Conservation (phyloP, 2,329 filamentous ascomycete species). For the Sporothrix dimorphospora region DNA sequence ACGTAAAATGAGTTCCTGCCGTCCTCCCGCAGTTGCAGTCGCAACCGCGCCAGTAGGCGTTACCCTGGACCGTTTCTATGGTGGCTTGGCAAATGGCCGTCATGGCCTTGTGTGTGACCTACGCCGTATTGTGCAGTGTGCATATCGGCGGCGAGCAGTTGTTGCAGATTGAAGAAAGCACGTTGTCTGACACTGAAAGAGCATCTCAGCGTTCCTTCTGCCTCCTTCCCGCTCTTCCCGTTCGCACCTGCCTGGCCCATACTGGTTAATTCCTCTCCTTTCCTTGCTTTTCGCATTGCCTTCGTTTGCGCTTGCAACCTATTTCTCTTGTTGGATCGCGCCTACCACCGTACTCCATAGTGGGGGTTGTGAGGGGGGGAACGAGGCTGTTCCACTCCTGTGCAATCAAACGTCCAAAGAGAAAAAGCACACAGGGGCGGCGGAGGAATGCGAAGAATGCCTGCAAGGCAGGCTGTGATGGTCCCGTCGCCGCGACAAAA, state of each 20-base stretch:
- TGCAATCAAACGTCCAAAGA: conserved; percentile 17
- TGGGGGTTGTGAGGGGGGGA: conserved; percentile 4
- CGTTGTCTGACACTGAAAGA: background rate
- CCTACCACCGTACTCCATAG: conserved; percentile 1
- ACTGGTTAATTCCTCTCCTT: background rate
- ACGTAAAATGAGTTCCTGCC: conserved; percentile 22
- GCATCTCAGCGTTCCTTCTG: background rate
- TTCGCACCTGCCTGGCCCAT: background rate
- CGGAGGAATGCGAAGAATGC: conserved; percentile 19
- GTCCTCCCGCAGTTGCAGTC: conserved; percentile 10
- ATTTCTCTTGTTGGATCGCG: conserved; percentile 11
- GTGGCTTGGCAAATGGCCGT: conserved; percentile 12
- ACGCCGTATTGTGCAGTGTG: background rate
- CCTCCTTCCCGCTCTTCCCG: background rate
- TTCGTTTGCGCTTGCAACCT: background rate
- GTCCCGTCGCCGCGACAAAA: conserved; percentile 3
- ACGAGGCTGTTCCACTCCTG: conserved; percentile 22
- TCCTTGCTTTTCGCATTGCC: background rate
- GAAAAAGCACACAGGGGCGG: conserved; percentile 11
- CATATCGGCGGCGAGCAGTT: background rate
- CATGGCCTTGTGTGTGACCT: conserved; percentile 1
- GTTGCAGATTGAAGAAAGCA: conserved; percentile 6
- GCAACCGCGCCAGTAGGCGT: conserved; percentile 12
- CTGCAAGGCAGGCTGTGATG: conserved; percentile 23
- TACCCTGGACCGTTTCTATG: background rate